Base-by-base conservation (phyloP, 768 basidiomycete species). In the Boletus sensibilis region DNA sequence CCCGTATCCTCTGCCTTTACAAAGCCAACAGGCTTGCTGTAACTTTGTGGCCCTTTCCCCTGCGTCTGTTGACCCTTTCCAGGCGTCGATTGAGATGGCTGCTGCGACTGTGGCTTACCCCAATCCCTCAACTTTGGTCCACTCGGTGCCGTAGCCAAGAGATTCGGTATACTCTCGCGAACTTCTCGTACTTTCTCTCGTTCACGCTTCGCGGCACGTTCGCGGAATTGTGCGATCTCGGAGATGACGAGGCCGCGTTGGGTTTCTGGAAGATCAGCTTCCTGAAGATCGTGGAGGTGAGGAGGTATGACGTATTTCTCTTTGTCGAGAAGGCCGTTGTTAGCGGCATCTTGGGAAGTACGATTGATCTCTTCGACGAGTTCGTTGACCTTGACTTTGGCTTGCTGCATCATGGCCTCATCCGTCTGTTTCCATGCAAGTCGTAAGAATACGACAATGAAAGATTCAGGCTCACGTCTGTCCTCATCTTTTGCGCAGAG, bases 241-340 rank as follows among this genome's bases (percentile, higher is more conserved):
- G 91, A 92, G 59, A 98, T 91, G 58, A 98, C 94, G 52, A 94
- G 86, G 6, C 90, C 93, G 35, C 96, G 88, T 64, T 84, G 78
- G 0, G 92, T 92, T 75, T 99, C 97, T 23, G 97, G 96, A 41
- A 99, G 82, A 68, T 99, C 97, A 50, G 94, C 92, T 75, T 97
- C 94, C 68, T 94, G 90, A 41, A 99, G 80, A 74, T 98, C 97
- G 73, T 93, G 92, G 20, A 98, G 81, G 74, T 99, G 97, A n/a
- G 92, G 91, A 25, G 94, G 94, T 41, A 97, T 92, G 59, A 92
- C 81, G 69, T 92, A 91, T 81, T 88, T 87, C 74, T 93, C 90
- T 67, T 89, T 87, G 73, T 91, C 88, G 51, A 85, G 82, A 38
- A 84, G 78, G n/a, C 87, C 88, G 55, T 71, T 86, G 58, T 84